Evolutionary conservation across 2,329 filamentous ascomycete genomes (phyloP), one percentile per base, ranked within the genome.

Genomic region (Didymella sp.): DNA sequence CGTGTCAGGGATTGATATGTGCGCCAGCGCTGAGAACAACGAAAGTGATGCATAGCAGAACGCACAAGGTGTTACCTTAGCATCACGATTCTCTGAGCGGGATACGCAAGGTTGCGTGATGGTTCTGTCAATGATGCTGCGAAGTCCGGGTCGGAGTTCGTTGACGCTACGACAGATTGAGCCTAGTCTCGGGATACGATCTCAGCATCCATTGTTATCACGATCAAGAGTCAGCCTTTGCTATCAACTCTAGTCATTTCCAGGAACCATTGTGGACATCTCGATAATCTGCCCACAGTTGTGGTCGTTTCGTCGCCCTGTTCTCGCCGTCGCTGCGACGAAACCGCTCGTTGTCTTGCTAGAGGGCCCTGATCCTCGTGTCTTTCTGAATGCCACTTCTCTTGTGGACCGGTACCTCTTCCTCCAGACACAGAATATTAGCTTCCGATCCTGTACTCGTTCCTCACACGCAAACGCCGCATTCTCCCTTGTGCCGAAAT

Each of bases 131-230:
- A 30, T 41, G 33, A 24, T 4, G 19, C 3, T n/a, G 24, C 27
- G 42, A 46, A 17, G 35, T 51, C 15, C 41, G 33, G 19, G 13
- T 28, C 35, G 41, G 42, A n/a, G n/a, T 46, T 37, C 27, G 28
- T 21, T 7, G 2, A 25, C 42, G 40, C 53, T 51, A 46, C 12
- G 15, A 42, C 42, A 3, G 2, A 47, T 37, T 19, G 21, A 25
- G 33, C 28, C 47, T 51, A 56, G 53, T 21, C n/a, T 28, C 53
- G 35, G 47, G 25, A 41, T 17, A n/a, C 41, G 35, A 21, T 19
- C n/a, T 37, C 5, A 17, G 19, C 11, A 6, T 13, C 11, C 35
- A 21, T 22, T 11, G 19, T 38, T 9, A 22, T 22, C 19, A 15
- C 6, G 11, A 22, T 4, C 22, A 9, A 19, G 6, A 11, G n/a